Base-by-base conservation (phyloP, 768 basidiomycete genomes). In the Suillus tomentosus region DNA sequence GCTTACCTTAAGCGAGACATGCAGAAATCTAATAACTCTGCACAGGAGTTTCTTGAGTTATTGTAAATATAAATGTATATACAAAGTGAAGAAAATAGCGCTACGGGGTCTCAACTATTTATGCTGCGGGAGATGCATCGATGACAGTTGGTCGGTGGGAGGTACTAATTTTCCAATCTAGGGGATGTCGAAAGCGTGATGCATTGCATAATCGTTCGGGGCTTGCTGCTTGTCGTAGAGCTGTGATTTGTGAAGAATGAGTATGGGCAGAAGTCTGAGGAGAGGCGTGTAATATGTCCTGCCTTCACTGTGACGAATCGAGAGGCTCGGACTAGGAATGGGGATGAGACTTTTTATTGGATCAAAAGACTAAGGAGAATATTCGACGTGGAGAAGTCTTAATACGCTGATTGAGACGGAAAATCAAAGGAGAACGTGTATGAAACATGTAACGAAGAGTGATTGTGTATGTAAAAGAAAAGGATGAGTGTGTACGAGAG, bases 151-250 rank as follows among this genome's bases (percentile, higher is more conserved):
- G 27, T 9, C 15, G 17, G 43, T 56, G 19, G 63, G 54, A 22
- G 60, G 60, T 31, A 91, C 68, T 51, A 90, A 72, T 64, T 81
- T 88, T 17, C 94, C 85, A 43, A 95, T 5, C 43, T 43, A 19
- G 43, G 43, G 42, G 87, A 87, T 0, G 90, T 80, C 13, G 79
- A 72, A 13, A 82, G 81, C 66, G 80, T 84, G 64, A 97, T 90
- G 75, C 97, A 94, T 73, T 98, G 95, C 77, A 91, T 94, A 55
- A 81, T 81, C 0, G 92, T 89, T 0, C 96, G 95, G 14, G 98
- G 83, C 74, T 95, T 96, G 47, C 82, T n/a, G 94, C 96, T 66
- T 92, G 88, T 40, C 92, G 89, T 54, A 98, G 84, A 17, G 93
- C 96, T 97, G 36, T 36, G 36, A 36, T 36, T 36, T 8, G 53